Evolutionary conservation across 2,329 filamentous ascomycete genomes (phyloP), one percentile per base, ranked within the genome.

Genomic region (Fusarium gaditjirri): DNA sequence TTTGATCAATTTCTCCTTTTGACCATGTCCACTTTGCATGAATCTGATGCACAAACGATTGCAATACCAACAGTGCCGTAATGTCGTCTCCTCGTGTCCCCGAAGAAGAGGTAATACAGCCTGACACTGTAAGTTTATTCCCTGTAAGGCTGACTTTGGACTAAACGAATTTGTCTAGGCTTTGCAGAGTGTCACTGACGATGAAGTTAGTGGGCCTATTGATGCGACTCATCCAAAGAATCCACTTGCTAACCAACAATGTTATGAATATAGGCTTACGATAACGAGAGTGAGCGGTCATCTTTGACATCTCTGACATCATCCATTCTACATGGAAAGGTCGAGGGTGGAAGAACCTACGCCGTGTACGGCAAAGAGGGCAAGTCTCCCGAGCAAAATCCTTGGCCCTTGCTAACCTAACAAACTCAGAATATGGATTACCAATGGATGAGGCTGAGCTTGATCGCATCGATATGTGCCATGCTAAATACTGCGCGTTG

Each of bases 381-480:
- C 8, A 19, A 33, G 29, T 33, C n/a, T 49, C 11, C 5, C 8
- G 14, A 33, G 11, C 5, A 7, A 10, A 33, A 33, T 11, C 16
- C n/a, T 7, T 23, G 11, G 3, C 16, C 29, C 19, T 8, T 33
- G 14, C 41, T 72, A 21, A 73, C 42, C 41, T 72, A 21, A 73
- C 42, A 12, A 13, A 11, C 9, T 5, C 13, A 82, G 81, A 83
- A 62, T 82, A 83, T 67, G 80, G 80, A 8, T 69, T 84, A 21
- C 83, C 82, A 12, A 84, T 83, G 76, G 82, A 84, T 46, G 81
- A 83, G 47, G 69, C 70, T 11, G 83, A 84, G 61, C 75, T 83
- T 27, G 81, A 83, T 56, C 78, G 83, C 17, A 82, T 84, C n/a
- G 81, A 84, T 62, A 77, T 84, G 75, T 79, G 78, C 17, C 82